Conservation (phyloP, 2,329 filamentous ascomycete species). For the Diaporthe batatas region DNA sequence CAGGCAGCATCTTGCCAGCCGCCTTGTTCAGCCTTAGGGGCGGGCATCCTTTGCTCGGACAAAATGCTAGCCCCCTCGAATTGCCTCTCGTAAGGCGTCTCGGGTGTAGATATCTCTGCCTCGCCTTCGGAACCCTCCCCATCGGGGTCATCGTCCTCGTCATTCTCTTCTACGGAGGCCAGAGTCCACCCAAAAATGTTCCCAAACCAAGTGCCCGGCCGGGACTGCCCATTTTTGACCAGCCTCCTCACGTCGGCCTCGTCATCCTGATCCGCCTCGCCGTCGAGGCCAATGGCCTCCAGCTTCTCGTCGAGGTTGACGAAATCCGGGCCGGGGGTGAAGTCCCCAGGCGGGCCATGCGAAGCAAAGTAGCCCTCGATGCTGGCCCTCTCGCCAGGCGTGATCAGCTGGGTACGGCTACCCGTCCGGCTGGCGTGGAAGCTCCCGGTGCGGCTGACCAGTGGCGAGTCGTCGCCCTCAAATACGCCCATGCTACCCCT, state of each 20-base stretch:
- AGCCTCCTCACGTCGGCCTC: conserved; percentile 71
- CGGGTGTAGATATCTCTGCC: conserved; percentile 36
- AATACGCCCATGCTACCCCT: conserved; percentile 58
- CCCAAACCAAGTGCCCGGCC: conserved; percentile 71
- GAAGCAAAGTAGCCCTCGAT: conserved; percentile 55
- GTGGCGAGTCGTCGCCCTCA: conserved; percentile 54
- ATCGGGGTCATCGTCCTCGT: conserved; percentile 52
- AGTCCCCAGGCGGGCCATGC: conserved; percentile 50
- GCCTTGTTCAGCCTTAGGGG: conserved; percentile 67
- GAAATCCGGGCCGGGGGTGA: conserved; percentile 69
- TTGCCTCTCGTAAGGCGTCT: conserved; percentile 46
- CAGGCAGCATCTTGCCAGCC: conserved; percentile 77
- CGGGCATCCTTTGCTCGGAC: conserved; percentile 62
- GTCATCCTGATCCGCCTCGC: conserved; percentile 64
- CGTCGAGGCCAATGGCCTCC: conserved; percentile 64
- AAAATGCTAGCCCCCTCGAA: conserved; percentile 57
- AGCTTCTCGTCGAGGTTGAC: conserved; percentile 72
- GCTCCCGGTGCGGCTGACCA: conserved; percentile 62
- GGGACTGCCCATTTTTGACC: conserved; percentile 63
- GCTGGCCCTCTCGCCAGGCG: conserved; percentile 57
- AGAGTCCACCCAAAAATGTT: conserved; percentile 71
- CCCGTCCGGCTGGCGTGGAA: conserved; percentile 59
- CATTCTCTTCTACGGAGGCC: conserved; percentile 73
- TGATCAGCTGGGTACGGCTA: conserved; percentile 59
- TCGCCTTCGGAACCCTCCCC: conserved; percentile 46